Evolutionary conservation across 768 basidiomycete species (phyloP).

Genomic region (Hebeloma cylindrosporum): DNA sequence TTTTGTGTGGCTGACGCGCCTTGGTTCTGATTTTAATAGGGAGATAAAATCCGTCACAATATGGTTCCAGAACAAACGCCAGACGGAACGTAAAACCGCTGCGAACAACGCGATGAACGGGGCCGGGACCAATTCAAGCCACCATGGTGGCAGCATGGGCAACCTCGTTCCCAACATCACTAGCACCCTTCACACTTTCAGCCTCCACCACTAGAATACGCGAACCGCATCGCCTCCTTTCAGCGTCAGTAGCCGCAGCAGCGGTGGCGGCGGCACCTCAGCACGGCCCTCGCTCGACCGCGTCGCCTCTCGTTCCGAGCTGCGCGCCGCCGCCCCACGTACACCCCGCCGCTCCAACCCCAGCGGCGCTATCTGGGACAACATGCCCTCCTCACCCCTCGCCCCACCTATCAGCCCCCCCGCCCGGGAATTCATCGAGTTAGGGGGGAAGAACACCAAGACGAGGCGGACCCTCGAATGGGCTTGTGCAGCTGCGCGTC

Average conservation of each 20-base stretch:
- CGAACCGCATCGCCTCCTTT: slow-evolving; percentile 23
- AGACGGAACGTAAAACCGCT: slow-evolving; percentile 61
- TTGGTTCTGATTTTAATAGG: slow-evolving; percentile 34
- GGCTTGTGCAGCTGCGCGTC: slow-evolving; percentile 66
- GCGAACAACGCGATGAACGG: slow-evolving; percentile 22
- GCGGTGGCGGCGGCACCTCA: slow-evolving; percentile 26
- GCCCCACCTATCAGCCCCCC: slow-evolving; percentile 53
- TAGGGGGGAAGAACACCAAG: slow-evolving; percentile 45
- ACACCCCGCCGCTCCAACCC: slow-evolving; percentile 39
- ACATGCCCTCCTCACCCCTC: slow-evolving; percentile 65
- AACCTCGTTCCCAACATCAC: slow-evolving; percentile 33
- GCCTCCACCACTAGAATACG: slow-evolving; percentile 23
- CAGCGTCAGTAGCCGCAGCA: slow-evolving; percentile 26
- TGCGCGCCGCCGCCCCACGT: slow-evolving; percentile 38
- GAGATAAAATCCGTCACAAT: slow-evolving; percentile 72
- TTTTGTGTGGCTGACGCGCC: slow-evolving; percentile 3
- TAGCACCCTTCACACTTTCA: slow-evolving; percentile 29
- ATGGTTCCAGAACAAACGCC: slow-evolving; percentile 84
- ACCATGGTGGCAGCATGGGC: slow-evolving; percentile 20
- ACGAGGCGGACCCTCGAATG: slow-evolving; percentile 64
- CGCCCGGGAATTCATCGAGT: slow-evolving; percentile 46
- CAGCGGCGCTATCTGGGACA: slow-evolving; percentile 46
- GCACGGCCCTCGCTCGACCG: slow-evolving; percentile 56
- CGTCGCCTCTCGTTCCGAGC: slow-evolving; percentile 56
- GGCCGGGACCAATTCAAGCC: slow-evolving; percentile 6